Percentiles rank a stretch among this genome's conserved stretches.
These are phyloP conservation scores for Alternaria metachromatica DNA, from an alignment of 2,329 filamentous ascomycete species.

Conservation along the genomic window DNA sequence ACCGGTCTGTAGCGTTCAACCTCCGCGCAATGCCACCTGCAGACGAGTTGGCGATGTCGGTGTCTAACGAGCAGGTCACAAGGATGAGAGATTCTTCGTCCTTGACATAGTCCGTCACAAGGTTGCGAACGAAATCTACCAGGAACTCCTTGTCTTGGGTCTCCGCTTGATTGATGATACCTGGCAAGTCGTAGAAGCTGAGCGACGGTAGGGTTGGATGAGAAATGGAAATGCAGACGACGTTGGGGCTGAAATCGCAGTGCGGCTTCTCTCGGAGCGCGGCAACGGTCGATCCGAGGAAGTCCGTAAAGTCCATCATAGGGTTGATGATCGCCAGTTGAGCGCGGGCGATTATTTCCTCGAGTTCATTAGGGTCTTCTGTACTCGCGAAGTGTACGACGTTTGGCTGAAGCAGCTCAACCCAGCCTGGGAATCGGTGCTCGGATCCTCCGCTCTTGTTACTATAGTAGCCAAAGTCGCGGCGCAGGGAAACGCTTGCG, in stretches of 20 bases:
- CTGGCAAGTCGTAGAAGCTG: constrained; percentile 85
- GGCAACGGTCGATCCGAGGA: constrained; percentile 34
- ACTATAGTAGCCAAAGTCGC: constrained; percentile 66
- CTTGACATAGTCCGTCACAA: constrained; percentile 73
- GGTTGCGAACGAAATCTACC: constrained; percentile 72
- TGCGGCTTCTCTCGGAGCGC: constrained; percentile 37
- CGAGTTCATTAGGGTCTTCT: constrained; percentile 66
- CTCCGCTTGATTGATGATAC: constrained; percentile 75
- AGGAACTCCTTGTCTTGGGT: constrained; percentile 57
- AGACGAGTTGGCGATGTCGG: constrained; percentile 76
- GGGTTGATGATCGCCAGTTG: constrained; percentile 81
- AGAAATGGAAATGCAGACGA: constrained; percentile 77
- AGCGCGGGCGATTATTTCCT: constrained; percentile 72
- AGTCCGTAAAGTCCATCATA: constrained; percentile 53
- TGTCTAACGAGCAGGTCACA: constrained; percentile 78
- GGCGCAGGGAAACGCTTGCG: constrained; percentile 70
- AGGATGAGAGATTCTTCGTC: constrained; percentile 76
- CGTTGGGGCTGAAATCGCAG: constrained; percentile 81
- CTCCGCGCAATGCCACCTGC: constrained; percentile 64
- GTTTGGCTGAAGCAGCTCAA: constrained; percentile 42
- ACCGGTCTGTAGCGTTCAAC: constrained; percentile 51
- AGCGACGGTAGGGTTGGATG: constrained; percentile 74
- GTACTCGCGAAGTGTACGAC: constrained; percentile 69
- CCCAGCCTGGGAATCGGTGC: constrained; percentile 69
- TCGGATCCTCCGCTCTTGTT: constrained; percentile 52